A percentile compares a stretch with the other conserved stretches of the same genome.
These are phyloP conservation scores for Penicillium dipodomyicola DNA, from an alignment of 495 filamentous ascomycete genomes.

Conservation along the genomic window DNA sequence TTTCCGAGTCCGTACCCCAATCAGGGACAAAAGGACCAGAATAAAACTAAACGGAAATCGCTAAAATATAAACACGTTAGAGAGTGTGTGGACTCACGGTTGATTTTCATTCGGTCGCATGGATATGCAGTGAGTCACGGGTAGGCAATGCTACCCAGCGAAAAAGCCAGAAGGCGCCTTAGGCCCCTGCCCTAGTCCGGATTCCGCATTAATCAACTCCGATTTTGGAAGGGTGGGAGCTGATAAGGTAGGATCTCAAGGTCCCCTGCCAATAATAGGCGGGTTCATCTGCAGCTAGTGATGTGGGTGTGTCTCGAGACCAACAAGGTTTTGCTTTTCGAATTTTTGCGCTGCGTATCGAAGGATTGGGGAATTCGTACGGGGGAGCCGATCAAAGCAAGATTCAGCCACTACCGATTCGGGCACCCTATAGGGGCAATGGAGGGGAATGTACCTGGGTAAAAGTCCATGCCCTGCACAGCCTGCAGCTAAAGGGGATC, in stretches of 20 bases:
- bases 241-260: conserved; percentile 18
- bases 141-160: conserved; percentile 21
- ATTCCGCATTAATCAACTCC: conserved; percentile 18
- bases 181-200: conserved; percentile 16
- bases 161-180: neutral
- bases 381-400: conserved; percentile 10
- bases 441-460: conserved; percentile 12
- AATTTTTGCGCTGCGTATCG: conserved; percentile 13
- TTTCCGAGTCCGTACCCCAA: conserved; percentile 1
- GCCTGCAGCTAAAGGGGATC: conserved; percentile 14
- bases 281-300: conserved; percentile 16
- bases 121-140: conserved; percentile 12
- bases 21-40: neutral
- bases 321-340: conserved; percentile 9
- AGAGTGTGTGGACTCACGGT: conserved; percentile 8
- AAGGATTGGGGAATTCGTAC: conserved; percentile 15
- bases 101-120: conserved; percentile 4
- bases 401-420: conserved; percentile 14
- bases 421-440: conserved; percentile 10
- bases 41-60: conserved; percentile 5
- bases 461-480: conserved; percentile 5
- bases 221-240: conserved; percentile 13
- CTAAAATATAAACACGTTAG: conserved; percentile 13
- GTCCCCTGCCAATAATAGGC: conserved; percentile 20
- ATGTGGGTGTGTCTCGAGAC: conserved; percentile 18